Base-by-base conservation (phyloP, 176 grass and related monocot species). In the Oryza nivara region DNA sequence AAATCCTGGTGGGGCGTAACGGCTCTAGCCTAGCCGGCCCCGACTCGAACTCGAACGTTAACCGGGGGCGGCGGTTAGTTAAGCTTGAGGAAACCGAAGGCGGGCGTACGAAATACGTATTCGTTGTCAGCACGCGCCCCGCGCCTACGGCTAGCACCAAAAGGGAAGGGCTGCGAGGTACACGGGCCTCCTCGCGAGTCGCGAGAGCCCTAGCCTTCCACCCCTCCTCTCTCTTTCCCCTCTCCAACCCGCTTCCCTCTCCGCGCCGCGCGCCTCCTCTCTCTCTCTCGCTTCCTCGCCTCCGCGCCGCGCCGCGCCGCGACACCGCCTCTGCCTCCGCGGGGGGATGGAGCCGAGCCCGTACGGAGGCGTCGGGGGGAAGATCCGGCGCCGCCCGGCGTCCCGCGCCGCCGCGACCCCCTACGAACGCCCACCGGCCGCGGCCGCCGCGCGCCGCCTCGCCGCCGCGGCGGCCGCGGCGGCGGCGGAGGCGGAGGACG, bases 281-380 rank as follows among this genome's bases (percentile, higher is more conserved):
- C 63, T 44, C 43, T 44, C 43, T 44, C 43, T 44, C 43, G 10
- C 43, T 44, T 20, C 6, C 14, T 44, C 43, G 1, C 63, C 44
- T 34, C 78, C 19, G 2, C 25, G 17, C 40, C 73, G 5, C 10
- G 7, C 19, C 19, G 44, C 9, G 11, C 28, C 78, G 12, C 54
- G 54, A 3, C 71, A 7, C 65, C 44, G 6, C 71, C 46, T 3
- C 80, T 48, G 32, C 74, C 68, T 17, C 68, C n/a, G 40, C 75
- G 19, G 76, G 72, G 67, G 54, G 54, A 94, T 94, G 92, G 82
- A 91, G 58, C 85, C 84, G 34, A 82, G 79, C 75, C 52, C 88
- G 69, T 87, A 79, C 83, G 47, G 83, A 8, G 80, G 91, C 65
- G 86, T 83, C 58, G 96, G 96, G 44, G 96, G 96, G 46, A 98